phyloP scores from a whole-genome alignment of 352 stramenopile genomes.

The Globisporangium cylindrosporum region DNA sequence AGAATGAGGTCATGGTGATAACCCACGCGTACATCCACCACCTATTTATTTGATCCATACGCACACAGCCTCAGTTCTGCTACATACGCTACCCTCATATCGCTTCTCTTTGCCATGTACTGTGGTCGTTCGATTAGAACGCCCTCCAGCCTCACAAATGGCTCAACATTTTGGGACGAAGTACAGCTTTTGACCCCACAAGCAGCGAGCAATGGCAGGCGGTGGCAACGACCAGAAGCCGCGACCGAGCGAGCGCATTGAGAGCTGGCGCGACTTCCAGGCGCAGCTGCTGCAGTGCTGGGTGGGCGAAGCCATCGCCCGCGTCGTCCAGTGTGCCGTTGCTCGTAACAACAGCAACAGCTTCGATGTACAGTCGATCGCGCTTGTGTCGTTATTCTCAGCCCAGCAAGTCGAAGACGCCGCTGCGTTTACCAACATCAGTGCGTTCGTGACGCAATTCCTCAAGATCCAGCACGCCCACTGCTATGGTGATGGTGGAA shows the following conservation, averaged over 20 bases:
- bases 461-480: background rate
- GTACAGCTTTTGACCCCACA: background rate
- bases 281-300: constrained; percentile 37
- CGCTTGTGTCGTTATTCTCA: constrained; percentile 25
- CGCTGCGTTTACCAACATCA: constrained; percentile 4
- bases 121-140: background rate
- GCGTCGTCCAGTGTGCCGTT: constrained; percentile 28
- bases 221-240: background rate
- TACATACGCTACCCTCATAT: background rate
- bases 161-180: background rate
- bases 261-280: constrained; percentile 17
- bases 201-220: background rate
- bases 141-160: background rate
- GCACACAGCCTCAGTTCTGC: background rate
- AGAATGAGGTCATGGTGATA: background rate
- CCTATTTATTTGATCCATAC: background rate
- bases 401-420: background rate
- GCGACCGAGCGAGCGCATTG: background rate
- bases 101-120: background rate
- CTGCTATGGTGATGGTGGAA: background rate
- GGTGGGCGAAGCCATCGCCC: constrained; percentile 33
- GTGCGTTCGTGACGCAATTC: constrained; percentile 10
- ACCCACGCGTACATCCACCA: background rate
- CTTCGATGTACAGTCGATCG: background rate
- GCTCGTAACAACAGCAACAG: background rate